These are phyloP conservation scores for Phascolomyces articulosus DNA, from an alignment of 371 early-diverging fungal genomes.

Conservation along the genomic window DNA sequence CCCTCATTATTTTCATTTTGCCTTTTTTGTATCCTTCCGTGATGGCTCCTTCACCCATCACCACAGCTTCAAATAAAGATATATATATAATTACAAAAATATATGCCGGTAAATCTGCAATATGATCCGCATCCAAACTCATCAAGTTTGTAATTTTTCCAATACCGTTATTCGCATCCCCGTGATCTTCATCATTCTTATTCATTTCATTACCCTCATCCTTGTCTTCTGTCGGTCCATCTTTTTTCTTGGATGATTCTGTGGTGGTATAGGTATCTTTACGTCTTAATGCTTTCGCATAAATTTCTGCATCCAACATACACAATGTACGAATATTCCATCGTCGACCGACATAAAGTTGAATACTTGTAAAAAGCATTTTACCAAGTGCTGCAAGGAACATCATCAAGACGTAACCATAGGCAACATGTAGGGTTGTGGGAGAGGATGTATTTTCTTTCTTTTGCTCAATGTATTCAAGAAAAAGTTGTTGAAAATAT, in stretches of 20 bases:
- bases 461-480: conserved; percentile 37
- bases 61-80: not conserved
- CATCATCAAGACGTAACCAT: conserved; percentile 49
- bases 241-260: conserved; percentile 31
- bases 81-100: conserved; percentile 34
- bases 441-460: conserved; percentile 25
- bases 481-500: conserved; percentile 47
- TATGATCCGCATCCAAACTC: conserved; percentile 74
- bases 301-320: conserved; percentile 57
- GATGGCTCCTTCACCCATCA: too few species aligned
- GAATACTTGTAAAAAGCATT: conserved; percentile 40
- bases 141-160: conserved; percentile 87
- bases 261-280: conserved; percentile 35
- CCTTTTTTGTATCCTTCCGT: too few species aligned
- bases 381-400: conserved; percentile 42
- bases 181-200: not conserved
- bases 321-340: conserved; percentile 48
- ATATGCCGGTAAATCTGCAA: conserved; percentile 44
- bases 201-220: not conserved
- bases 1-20: too few species aligned
- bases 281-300: conserved; percentile 50
- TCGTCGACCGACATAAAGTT: conserved; percentile 52
- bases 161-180: conserved; percentile 21
- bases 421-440: conserved; percentile 39
- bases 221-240: not conserved